Percentiles rank a stretch among this genome's conserved stretches.
These are phyloP conservation scores for Orbilia brochopaga DNA, from an alignment of 2,329 filamentous ascomycete genomes.

Conservation along the genomic window DNA sequence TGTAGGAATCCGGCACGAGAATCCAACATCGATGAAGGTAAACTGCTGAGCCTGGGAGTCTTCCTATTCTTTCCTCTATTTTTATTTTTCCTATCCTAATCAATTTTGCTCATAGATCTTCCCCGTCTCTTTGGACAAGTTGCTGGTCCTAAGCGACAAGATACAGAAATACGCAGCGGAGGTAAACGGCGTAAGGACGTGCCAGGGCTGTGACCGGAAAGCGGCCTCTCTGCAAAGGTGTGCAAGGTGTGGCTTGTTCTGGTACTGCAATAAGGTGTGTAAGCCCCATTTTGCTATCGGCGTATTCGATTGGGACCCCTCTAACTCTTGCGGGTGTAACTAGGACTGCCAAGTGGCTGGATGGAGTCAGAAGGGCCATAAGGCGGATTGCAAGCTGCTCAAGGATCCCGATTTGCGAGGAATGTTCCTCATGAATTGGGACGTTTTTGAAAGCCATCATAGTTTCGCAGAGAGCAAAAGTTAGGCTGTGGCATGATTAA, in stretches of 20 bases:
- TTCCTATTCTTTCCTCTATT: too few species aligned
- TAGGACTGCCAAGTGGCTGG: conserved; percentile 54
- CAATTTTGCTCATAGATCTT: too few species aligned
- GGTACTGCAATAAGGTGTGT: conserved; percentile 55
- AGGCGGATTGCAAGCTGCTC: conserved; percentile 55
- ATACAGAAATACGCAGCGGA: conserved; percentile 53
- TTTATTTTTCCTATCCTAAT: too few species aligned
- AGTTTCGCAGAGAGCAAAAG: conserved; percentile 52
- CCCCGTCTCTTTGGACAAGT: too few species aligned
- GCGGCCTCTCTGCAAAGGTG: conserved; percentile 51
- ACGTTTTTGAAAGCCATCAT: conserved; percentile 53
- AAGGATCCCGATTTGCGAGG: conserved; percentile 55
- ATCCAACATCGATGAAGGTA: too few species aligned
- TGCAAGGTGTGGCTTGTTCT: conserved; percentile 53
- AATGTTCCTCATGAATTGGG: conserved; percentile 54
- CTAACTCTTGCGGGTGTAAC: conserved; percentile 41
- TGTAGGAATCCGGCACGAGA: too few species aligned
- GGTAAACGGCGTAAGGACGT: conserved; percentile 51
- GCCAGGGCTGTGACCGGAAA: conserved; percentile 52
- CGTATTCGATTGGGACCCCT: too few species aligned
- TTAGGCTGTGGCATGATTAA: too few species aligned
- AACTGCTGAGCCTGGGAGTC: too few species aligned
- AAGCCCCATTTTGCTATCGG: neutral
- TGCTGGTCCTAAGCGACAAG: neutral
- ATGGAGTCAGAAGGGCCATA: conserved; percentile 56